Evolutionary conservation across 306 rosid species (phyloP).

Genomic region (Senna siamea): DNA sequence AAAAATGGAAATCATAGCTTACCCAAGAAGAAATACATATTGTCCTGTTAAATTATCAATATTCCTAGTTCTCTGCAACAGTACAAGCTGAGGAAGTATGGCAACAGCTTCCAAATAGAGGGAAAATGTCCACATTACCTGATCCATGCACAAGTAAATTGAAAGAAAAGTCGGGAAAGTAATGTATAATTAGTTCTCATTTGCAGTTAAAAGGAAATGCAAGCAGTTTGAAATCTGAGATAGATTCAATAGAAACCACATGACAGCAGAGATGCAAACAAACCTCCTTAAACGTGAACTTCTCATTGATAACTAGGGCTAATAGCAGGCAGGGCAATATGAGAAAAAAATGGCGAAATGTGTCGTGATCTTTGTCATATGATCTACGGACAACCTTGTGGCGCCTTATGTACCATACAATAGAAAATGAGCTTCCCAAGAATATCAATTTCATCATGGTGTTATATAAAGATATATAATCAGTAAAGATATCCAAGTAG

Average conservation of each 20-base stretch:
- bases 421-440: conserved; percentile 86
- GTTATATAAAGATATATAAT: conserved; percentile 67
- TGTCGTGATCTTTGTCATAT: conserved; percentile 88
- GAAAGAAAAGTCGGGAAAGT: conserved; percentile 19
- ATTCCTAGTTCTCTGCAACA: conserved; percentile 86
- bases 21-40: conserved; percentile 91
- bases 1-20: conserved; percentile 39
- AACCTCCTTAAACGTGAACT: conserved; percentile 82
- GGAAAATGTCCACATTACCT: conserved; percentile 95
- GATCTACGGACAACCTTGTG: conserved; percentile 85
- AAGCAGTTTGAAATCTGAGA: conserved; percentile 8
- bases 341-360: conserved; percentile 75
- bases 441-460: conserved; percentile 83
- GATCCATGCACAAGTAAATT: conserved; percentile 39
- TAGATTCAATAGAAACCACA: conserved; percentile 7
- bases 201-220: conserved; percentile 20
- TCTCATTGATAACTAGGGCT: conserved; percentile 76
- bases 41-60: conserved; percentile 94
- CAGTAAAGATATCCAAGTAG: conserved; percentile 76
- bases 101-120: conserved; percentile 91
- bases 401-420: conserved; percentile 88
- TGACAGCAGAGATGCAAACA: conserved; percentile 30
- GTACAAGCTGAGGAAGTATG: conserved; percentile 85
- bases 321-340: conserved; percentile 71
- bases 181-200: conserved; percentile 32